phyloP scores from a whole-genome alignment of 2,329 filamentous ascomycete species.

The Penicillium thymicola region DNA sequence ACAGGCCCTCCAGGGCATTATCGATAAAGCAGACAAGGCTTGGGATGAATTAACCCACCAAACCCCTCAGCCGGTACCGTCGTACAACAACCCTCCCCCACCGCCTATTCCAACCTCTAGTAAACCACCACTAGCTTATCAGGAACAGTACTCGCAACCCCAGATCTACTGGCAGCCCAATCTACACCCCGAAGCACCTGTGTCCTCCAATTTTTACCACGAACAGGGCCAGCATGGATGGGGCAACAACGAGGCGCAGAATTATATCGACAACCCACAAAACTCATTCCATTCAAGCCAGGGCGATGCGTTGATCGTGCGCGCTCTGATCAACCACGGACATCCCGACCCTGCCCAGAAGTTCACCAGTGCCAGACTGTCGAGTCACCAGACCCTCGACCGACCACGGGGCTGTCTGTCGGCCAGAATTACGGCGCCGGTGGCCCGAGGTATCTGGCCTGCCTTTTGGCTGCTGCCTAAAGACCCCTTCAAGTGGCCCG shows the following conservation, averaged over 20 bases:
- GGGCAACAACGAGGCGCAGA: slow-evolving; percentile 26
- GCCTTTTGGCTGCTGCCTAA: slow-evolving; percentile 29
- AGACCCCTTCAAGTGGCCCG: slow-evolving; percentile 27
- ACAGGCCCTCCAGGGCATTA: slow-evolving; percentile 21
- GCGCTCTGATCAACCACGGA: slow-evolving; percentile 23
- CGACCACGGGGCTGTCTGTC: slow-evolving; percentile 25
- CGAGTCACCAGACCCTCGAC: slow-evolving; percentile 22
- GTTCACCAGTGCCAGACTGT: slow-evolving; percentile 24
- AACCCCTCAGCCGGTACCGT: slow-evolving; percentile 7
- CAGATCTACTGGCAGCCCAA: slow-evolving; percentile 24
- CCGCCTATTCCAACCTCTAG: slow-evolving; percentile 23
- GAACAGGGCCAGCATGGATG: slow-evolving; percentile 25
- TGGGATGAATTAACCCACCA: slow-evolving; percentile 19
- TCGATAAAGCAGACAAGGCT: slow-evolving; percentile 24
- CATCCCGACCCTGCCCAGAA: slow-evolving; percentile 22
- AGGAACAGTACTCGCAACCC: slow-evolving; percentile 18
- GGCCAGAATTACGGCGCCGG: slow-evolving; percentile 21
- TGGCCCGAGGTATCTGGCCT: slow-evolving; percentile 25
- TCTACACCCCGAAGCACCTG: slow-evolving; percentile 19
- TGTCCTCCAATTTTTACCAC: slow-evolving; percentile 21
- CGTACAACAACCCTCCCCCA: slow-evolving; percentile 17
- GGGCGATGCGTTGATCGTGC: slow-evolving; percentile 23
- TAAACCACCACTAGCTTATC: slow-evolving; percentile 19
- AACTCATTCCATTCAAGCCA: slow-evolving; percentile 25
- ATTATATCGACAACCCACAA: slow-evolving; percentile 22